phyloP scores from a whole-genome alignment of 768 basidiomycete genomes.

The Tricholoma matsutake region DNA sequence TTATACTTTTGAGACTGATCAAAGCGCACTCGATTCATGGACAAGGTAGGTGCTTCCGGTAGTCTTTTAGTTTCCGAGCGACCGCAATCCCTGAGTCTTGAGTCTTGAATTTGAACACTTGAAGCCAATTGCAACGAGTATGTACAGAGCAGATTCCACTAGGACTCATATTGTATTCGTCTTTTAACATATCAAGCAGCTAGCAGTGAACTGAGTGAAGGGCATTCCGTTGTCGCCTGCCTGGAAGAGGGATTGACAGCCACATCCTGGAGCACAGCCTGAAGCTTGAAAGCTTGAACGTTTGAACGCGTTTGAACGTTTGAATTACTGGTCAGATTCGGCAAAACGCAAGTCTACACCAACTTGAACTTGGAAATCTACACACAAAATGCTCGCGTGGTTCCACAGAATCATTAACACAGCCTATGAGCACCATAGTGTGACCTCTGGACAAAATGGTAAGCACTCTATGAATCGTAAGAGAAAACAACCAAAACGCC shows the following conservation, averaged over 20 bases:
- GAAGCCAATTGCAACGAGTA: neutral
- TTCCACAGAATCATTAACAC: neutral
- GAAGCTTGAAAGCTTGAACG: too few species aligned
- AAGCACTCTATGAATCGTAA: neutral
- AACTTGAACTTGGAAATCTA: neutral
- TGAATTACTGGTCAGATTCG: neutral
- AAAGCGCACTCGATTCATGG: too few species aligned
- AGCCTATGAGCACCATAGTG: neutral
- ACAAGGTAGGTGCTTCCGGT: neutral
- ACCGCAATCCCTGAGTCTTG: neutral
- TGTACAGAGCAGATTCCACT: neutral
- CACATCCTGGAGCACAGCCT: neutral
- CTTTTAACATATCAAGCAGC: neutral
- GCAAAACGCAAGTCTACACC: neutral
- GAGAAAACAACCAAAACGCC: conserved; percentile 11
- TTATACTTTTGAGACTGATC: too few species aligned
- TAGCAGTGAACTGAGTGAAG: too few species aligned
- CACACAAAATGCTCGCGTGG: neutral
- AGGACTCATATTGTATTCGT: neutral
- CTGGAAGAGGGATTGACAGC: neutral
- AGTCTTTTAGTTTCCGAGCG: neutral
- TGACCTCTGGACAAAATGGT: neutral
- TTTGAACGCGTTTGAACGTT: too few species aligned
- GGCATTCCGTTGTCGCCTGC: too few species aligned
- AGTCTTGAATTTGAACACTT: neutral